Evolutionary conservation across 2,329 filamentous ascomycete species (phyloP), one percentile per base, ranked within the genome.

Genomic region (Microsporum canis): DNA sequence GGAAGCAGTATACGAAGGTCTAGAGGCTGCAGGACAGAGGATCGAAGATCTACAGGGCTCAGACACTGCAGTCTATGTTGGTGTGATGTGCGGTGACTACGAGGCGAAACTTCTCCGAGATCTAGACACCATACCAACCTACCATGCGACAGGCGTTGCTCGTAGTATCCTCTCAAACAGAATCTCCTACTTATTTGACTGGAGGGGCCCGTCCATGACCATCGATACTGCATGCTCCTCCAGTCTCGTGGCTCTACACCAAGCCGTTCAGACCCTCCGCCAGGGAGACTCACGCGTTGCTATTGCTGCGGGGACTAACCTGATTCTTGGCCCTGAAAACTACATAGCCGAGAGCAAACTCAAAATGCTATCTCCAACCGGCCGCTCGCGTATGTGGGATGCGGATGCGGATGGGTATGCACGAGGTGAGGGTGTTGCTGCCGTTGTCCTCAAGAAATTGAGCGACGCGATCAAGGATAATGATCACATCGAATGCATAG

Each of bases 361-460:
- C 0, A 71, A 71, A 0, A 66, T 72, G 0, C 58, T 76, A 0
- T 76, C 73, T 0, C 69, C 71, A 0, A 70, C 67, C 41, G 64
- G 66, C 5, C 62, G 41, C 17, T 70, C 64, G 51, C 63, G 68
- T 27, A 66, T 62, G 10, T 73, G 71, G 61, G 75, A 77, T 61
- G 62, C 66, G 14, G 61, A 66, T 17, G 76, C 72, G 1, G 70
- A 73, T 60, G 78, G 78, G 0, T 80, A 78, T 63, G 72, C 68
- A 4, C 68, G 75, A n/a, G 77, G 76, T 8, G 78, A 80, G 65
- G 78, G 74, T 5, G 65, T 74, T 10, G 72, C 65, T 3, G 63
- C 67, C 33, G 29, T 79, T 3, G 49, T 77, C 0, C 39, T 79
- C 1, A 79, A 79, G 63, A 69, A 66, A 0, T 63, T 79, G 0